Conservation (phyloP, 164 flowering plant genomes). For the Annona cherimola region DNA sequence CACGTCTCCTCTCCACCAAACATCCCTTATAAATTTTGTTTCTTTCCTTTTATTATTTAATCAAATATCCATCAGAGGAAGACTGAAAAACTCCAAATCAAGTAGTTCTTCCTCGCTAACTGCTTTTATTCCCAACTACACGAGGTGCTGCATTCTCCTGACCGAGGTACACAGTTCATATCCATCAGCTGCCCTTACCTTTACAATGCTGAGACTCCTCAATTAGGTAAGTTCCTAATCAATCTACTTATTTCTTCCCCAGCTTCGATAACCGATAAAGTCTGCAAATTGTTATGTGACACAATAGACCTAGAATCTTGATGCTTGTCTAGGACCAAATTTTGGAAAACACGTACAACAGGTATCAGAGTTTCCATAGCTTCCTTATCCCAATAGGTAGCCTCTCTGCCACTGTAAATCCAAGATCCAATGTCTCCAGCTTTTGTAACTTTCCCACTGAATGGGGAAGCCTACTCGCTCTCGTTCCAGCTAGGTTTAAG, state of each 20-base stretch:
- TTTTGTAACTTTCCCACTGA: neutral
- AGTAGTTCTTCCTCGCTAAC: constrained; percentile 2
- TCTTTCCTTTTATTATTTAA: too few species aligned
- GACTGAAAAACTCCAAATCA: constrained; percentile 1
- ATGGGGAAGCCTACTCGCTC: neutral
- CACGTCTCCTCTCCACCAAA: too few species aligned
- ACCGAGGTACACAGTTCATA: constrained; percentile 1
- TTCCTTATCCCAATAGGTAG: neutral
- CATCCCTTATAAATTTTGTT: too few species aligned
- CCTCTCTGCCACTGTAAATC: neutral
- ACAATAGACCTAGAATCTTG: too few species aligned
- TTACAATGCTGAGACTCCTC: neutral
- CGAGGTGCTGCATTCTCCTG: constrained; percentile 3
- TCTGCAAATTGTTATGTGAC: too few species aligned
- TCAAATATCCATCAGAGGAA: too few species aligned
- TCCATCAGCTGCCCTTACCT: constrained; percentile 1
- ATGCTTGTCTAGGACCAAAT: too few species aligned
- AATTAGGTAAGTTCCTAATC: constrained; percentile 3
- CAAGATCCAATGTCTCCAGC: neutral
- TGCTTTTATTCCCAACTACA: neutral
- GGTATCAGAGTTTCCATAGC: neutral
- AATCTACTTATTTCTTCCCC: neutral
- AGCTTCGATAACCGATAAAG: constrained; percentile 5
- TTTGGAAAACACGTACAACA: too few species aligned
- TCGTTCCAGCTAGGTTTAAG: neutral